A percentile compares a stretch with the other conserved stretches of the same genome.
Conservation (phyloP, 2,329 filamentous ascomycete genomes). For the Colletotrichum neosansevieriae region DNA sequence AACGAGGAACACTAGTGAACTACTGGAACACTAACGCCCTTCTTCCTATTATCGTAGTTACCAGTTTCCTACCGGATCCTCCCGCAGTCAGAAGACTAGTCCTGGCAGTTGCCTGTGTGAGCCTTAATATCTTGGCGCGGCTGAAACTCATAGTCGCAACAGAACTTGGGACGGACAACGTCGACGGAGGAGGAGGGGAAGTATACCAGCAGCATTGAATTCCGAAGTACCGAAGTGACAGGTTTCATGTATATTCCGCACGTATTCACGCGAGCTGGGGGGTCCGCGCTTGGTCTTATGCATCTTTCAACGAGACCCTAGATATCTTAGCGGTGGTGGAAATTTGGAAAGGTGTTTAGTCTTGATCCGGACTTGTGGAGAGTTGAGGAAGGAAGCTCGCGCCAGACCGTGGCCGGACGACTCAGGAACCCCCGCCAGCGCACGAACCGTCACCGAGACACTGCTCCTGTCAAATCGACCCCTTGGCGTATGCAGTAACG, state of each 20-base stretch:
- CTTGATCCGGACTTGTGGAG: constrained; percentile 28
- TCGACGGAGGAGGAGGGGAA: background rate
- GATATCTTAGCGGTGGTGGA: constrained; percentile 6
- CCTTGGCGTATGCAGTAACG: too few species aligned
- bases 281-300: background rate
- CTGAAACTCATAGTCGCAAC: constrained; percentile 35
- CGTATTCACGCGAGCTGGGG: background rate
- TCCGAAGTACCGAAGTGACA: constrained; percentile 19
- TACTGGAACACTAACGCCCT: background rate
- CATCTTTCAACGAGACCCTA: constrained; percentile 1
- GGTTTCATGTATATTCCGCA: background rate
- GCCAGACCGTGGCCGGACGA: constrained; percentile 23
- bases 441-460: constrained; percentile 23
- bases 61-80: background rate
- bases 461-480: too few species aligned
- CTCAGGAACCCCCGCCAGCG: constrained; percentile 29
- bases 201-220: constrained; percentile 3
- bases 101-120: constrained; percentile 19
- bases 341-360: constrained; percentile 1
- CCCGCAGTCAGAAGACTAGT: background rate
- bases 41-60: background rate
- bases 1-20: background rate
- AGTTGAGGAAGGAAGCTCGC: constrained; percentile 11
- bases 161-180: constrained; percentile 25
- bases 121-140: constrained; percentile 13